Evolutionary conservation across 176 grass and related monocot species (phyloP).

Genomic region (Triticum monococcum): DNA sequence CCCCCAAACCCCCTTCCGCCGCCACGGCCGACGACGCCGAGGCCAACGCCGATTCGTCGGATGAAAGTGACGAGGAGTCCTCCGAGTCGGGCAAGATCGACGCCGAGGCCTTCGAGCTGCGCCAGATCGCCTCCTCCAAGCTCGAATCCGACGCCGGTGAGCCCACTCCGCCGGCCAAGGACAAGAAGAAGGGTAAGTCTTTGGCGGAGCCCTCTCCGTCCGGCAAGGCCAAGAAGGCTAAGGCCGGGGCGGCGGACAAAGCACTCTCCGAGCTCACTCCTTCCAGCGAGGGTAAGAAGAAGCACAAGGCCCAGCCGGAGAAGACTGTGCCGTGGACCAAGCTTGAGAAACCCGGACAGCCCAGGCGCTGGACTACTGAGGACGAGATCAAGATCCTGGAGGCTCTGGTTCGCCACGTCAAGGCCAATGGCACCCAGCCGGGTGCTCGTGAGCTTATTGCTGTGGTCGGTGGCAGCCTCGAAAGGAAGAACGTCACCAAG

Average conservation of each 20-base stretch:
- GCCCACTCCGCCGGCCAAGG: neutral
- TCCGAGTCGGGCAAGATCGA: constrained; percentile 21
- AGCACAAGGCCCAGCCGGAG: neutral
- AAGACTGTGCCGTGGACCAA: neutral
- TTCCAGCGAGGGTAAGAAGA: constrained; percentile 6
- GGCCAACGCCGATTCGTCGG: neutral
- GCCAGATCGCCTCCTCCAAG: neutral
- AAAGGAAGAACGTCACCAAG: neutral
- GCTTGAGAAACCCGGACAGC: neutral
- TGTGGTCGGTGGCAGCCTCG: constrained; percentile 4
- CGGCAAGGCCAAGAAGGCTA: constrained; percentile 15
- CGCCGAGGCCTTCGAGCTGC: constrained; percentile 12
- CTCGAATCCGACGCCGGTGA: neutral
- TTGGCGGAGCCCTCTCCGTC: neutral
- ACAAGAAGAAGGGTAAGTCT: constrained; percentile 20
- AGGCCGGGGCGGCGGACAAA: neutral
- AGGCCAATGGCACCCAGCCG: neutral
- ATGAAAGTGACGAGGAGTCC: constrained; percentile 7
- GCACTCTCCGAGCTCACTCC: neutral
- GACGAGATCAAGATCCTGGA: constrained; percentile 39
- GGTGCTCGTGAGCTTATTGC: neutral
- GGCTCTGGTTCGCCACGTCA: neutral
- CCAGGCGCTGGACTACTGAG: neutral
- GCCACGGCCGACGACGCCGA: neutral
- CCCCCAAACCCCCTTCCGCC: neutral